Percentiles rank a stretch among this genome's conserved stretches.
phyloP scores from a whole-genome alignment of 2,329 filamentous ascomycete species.

The Sporothrix pallida region DNA sequence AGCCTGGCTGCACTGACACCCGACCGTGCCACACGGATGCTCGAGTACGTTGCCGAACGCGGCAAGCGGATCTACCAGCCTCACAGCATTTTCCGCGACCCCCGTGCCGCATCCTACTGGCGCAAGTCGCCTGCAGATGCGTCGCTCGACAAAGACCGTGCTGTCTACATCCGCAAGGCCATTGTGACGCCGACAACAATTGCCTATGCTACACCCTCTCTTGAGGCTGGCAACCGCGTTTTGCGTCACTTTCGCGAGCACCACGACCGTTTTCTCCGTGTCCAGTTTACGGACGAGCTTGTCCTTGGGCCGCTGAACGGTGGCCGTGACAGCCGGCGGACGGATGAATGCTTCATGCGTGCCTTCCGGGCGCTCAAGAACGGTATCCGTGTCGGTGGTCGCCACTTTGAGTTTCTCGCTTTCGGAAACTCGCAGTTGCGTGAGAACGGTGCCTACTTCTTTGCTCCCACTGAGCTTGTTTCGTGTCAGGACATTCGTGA shows the following conservation, averaged over 20 bases:
- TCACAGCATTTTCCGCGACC: constrained; percentile 70
- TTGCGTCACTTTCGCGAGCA: constrained; percentile 72
- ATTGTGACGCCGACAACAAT: constrained; percentile 84
- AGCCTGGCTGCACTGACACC: constrained; percentile 58
- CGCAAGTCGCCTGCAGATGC: constrained; percentile 32
- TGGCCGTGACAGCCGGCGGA: constrained; percentile 57
- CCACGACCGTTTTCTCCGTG: constrained; percentile 81
- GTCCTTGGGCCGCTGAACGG: constrained; percentile 64
- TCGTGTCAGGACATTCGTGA: constrained; percentile 77
- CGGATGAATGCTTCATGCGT: constrained; percentile 75
- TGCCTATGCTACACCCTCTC: constrained; percentile 74
- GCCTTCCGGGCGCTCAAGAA: constrained; percentile 73
- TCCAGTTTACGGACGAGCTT: constrained; percentile 88
- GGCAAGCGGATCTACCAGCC: constrained; percentile 69
- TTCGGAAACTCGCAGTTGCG: constrained; percentile 96
- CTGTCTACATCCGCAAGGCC: constrained; percentile 69
- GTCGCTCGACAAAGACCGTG: constrained; percentile 33
- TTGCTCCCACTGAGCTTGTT: constrained; percentile 70
- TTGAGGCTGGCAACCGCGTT: constrained; percentile 89
- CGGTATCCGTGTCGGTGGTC: constrained; percentile 81
- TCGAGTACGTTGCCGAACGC: constrained; percentile 75
- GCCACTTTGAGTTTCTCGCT: constrained; percentile 86
- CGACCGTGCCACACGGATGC: constrained; percentile 65
- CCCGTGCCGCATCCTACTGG: constrained; percentile 54
- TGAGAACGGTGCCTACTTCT: constrained; percentile 92